Percentiles rank a stretch among this genome's conserved stretches.
Conservation (phyloP, 129 eudicot genomes). For the Escallonia rubra region DNA sequence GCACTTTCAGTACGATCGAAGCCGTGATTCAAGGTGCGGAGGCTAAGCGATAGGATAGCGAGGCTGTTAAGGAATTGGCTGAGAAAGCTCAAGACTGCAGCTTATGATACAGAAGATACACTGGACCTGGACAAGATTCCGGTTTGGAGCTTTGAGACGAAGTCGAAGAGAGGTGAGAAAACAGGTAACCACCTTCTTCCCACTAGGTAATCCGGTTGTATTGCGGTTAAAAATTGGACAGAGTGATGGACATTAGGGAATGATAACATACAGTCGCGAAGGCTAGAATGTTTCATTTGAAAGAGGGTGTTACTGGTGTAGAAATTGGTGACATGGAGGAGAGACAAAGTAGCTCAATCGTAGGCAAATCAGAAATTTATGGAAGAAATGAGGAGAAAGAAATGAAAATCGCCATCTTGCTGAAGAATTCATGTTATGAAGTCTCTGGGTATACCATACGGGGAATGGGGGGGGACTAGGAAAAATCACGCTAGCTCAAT, state of each 20-base stretch:
- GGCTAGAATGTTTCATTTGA: slow-evolving; percentile 5
- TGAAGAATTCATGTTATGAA: not conserved
- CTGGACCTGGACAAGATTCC: not conserved
- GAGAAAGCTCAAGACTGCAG: not conserved
- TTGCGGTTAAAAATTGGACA: not conserved
- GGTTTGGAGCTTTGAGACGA: not conserved
- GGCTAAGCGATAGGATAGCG: slow-evolving; percentile 5
- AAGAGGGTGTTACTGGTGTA: not conserved
- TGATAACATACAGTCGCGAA: slow-evolving; percentile 1
- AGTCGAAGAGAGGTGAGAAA: not conserved
- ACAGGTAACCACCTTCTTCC: not conserved
- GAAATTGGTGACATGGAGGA: not conserved
- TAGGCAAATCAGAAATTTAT: slow-evolving; percentile 1
- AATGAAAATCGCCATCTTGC: not conserved
- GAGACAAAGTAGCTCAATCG: slow-evolving; percentile 9
- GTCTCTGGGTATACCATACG: slow-evolving; percentile 6
- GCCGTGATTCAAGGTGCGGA: slow-evolving; percentile 15
- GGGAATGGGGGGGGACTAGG: slow-evolving; percentile 32
- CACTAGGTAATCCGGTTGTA: not conserved
- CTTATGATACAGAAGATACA: not conserved
- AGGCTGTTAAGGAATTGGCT: not conserved
- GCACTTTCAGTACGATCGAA: not conserved
- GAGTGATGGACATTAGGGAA: slow-evolving; percentile 7
- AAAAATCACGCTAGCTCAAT: slow-evolving; percentile 20
- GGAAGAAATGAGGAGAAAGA: slow-evolving; percentile 13